phyloP scores from a whole-genome alignment of 768 basidiomycete species.

The Termitomyces sp. region DNA sequence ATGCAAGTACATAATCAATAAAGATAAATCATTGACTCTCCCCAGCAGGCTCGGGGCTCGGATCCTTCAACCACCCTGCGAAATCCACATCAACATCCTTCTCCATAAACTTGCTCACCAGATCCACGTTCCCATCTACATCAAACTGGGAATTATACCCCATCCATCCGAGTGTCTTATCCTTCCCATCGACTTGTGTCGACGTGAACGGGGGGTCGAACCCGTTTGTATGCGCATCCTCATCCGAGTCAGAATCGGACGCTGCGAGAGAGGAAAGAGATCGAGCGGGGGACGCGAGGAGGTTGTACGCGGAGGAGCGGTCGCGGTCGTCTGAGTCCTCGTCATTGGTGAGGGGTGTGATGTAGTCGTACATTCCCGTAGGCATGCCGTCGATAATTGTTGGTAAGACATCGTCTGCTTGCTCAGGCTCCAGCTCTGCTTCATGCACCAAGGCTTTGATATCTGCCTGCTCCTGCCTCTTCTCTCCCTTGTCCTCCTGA shows the following conservation, averaged over 20 bases:
- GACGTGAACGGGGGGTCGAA: constrained; percentile 32
- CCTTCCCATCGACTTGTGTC: constrained; percentile 24
- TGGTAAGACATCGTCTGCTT: not conserved
- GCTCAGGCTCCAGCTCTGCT: not conserved
- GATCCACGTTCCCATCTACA: constrained; percentile 49
- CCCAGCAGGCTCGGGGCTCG: constrained; percentile 25
- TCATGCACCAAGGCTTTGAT: not conserved
- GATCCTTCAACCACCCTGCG: constrained; percentile 47
- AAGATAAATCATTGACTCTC: constrained; percentile 9
- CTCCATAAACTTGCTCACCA: constrained; percentile 52
- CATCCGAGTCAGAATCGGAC: constrained; percentile 24
- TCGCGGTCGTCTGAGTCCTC: constrained; percentile 1
- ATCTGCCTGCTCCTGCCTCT: not conserved
- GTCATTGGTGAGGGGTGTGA: constrained; percentile 10
- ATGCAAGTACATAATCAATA: not conserved
- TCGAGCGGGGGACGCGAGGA: constrained; percentile 27
- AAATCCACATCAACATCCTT: constrained; percentile 61
- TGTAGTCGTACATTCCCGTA: constrained; percentile 4
- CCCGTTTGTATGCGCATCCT: constrained; percentile 10
- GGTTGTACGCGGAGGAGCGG: constrained; percentile 10
- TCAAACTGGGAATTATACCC: constrained; percentile 59
- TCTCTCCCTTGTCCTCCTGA: no score
- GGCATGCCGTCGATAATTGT: not conserved
- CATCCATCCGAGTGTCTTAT: constrained; percentile 25
- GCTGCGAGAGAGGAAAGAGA: constrained; percentile 32